Evolutionary conservation across 768 basidiomycete genomes (phyloP).

Genomic region (Termitomyces sp.): DNA sequence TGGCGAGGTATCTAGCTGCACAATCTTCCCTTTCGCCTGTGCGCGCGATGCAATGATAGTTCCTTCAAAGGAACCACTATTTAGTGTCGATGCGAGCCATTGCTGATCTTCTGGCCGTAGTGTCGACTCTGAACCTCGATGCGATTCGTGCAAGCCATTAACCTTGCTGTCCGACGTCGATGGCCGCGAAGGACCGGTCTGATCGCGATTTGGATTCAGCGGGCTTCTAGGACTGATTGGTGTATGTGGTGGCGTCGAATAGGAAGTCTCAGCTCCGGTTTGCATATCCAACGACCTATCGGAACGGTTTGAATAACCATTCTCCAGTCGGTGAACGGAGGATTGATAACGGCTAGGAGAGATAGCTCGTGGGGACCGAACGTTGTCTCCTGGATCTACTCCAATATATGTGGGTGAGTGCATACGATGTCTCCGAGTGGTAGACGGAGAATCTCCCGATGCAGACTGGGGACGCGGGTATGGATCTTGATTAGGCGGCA

Average conservation of each 20-base stretch:
- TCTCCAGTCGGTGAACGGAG: constrained; percentile 25
- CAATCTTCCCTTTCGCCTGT: neutral
- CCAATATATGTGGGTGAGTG: constrained; percentile 34
- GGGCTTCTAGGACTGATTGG: constrained; percentile 51
- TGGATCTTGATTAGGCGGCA: constrained; percentile 49
- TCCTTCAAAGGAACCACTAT: constrained; percentile 16
- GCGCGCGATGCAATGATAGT: constrained; percentile 16
- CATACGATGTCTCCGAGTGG: constrained; percentile 25
- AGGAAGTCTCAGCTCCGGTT: constrained; percentile 36
- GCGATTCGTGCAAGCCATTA: constrained; percentile 10
- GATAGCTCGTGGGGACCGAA: constrained; percentile 33
- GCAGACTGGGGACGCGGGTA: constrained; percentile 62
- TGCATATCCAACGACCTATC: constrained; percentile 30
- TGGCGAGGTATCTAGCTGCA: constrained; percentile 13
- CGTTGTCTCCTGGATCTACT: constrained; percentile 28
- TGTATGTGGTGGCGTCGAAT: constrained; percentile 51
- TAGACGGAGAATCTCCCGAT: constrained; percentile 41
- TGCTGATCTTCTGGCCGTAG: constrained; percentile 24
- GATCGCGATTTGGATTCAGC: constrained; percentile 28
- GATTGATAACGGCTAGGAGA: constrained; percentile 30
- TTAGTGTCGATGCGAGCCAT: constrained; percentile 18
- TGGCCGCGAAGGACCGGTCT: constrained; percentile 18
- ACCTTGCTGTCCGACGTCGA: constrained; percentile 20
- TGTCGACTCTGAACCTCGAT: constrained; percentile 21
- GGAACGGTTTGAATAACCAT: constrained; percentile 24